Percentiles rank a stretch among this genome's conserved stretches.
phyloP scores from a whole-genome alignment of 768 basidiomycete species.

The Epithele typhae region DNA sequence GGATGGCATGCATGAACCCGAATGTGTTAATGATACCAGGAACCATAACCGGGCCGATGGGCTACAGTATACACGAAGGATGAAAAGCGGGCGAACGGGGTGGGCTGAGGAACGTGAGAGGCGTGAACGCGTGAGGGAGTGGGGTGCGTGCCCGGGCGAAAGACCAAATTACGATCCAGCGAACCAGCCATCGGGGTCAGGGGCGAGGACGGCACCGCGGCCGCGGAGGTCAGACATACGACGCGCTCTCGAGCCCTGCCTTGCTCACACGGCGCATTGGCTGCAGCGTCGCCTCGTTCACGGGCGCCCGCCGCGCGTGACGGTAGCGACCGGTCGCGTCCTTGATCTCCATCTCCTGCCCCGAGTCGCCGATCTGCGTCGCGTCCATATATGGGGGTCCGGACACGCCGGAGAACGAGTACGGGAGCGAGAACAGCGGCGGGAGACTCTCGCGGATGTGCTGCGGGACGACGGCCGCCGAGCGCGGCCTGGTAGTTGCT shows the following conservation, averaged over 20 bases:
- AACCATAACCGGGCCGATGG: not conserved
- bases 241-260: slow-evolving; percentile 77
- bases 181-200: no score
- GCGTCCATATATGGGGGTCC: slow-evolving; percentile 26
- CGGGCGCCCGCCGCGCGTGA: slow-evolving; percentile 83
- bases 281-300: slow-evolving; percentile 83
- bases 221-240: slow-evolving; percentile 19
- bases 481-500: slow-evolving; percentile 39
- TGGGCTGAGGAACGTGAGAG: no score
- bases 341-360: slow-evolving; percentile 86
- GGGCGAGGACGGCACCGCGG: no score
- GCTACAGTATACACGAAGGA: not conserved
- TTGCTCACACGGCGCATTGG: slow-evolving; percentile 89
- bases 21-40: slow-evolving; percentile 7
- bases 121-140: no score
- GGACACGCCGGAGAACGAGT: slow-evolving; percentile 20
- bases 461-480: slow-evolving; percentile 48
- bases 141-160: no score
- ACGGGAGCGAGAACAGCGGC: slow-evolving; percentile 40
- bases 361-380: slow-evolving; percentile 55
- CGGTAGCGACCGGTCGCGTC: slow-evolving; percentile 82
- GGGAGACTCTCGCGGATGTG: slow-evolving; percentile 77
- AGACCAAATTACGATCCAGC: no score
- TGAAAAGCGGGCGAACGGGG: not conserved
- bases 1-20: no score